Base-by-base conservation (phyloP, 129 eudicot genomes). In the Flaveria bidentis region DNA sequence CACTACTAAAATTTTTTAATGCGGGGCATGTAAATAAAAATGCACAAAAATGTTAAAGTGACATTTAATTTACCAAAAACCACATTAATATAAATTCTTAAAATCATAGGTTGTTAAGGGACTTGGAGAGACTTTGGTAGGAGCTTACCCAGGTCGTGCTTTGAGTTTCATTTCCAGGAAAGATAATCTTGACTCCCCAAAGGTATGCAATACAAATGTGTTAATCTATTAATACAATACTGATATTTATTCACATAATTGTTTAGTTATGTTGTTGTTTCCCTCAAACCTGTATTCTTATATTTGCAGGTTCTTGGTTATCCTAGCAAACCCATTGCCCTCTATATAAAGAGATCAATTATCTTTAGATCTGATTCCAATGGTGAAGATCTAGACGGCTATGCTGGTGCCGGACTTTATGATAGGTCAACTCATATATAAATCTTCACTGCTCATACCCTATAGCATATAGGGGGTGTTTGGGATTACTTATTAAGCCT, bases 381-480 rank as follows among this genome's bases (percentile, higher is more conserved):
- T 68, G 99, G 99, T 71, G 99, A 95, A 84, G 99, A 95, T 85
- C 84, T 95, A 45, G 97, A 95, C 85, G 99, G 99, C 76, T 95
- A 95, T 86, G 99, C 99, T 25, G 99, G 99, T 25, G 99, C 99
- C 69, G 99, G 99, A 50, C 99, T 95, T 80, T 95, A 95, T 68
- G 99, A 95, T 33, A 95, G 99, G 99, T 91, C 82, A 82, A 67
- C 2, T 52, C 56, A 10, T 36, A 4, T 36, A 49, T 22, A 3
- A 41, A 39, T 13, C 76, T 7, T 56, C 23, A 55, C 42, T 64
- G 16, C 28, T 26, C 49, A 61, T 28, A 18, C 41, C 56, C 4
- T 50, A 20, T 42, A 69, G 41, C 55, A 45, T 69, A 6, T 5
- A 13, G 17, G 20, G 13, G 20, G 41, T 23, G 33, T 70, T 58